A percentile compares a stretch with the other conserved stretches of the same genome.
Evolutionary conservation across 495 filamentous ascomycete species (phyloP).

Genomic region (Penicillium ucsense): DNA sequence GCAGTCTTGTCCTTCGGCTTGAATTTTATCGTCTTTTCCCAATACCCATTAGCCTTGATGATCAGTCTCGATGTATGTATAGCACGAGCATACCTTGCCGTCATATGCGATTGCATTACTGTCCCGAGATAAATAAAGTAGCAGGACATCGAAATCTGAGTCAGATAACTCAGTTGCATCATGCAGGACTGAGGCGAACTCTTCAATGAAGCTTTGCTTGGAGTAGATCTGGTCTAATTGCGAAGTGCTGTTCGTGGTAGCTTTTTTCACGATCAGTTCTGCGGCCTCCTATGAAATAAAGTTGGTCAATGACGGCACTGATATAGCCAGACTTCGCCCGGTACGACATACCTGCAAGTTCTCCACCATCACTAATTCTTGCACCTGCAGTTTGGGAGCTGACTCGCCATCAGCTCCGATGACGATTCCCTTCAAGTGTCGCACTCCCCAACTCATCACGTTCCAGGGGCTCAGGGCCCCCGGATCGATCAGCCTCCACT

Average conservation of each 20-base stretch:
- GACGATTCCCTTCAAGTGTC: conserved; percentile 54
- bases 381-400: conserved; percentile 21
- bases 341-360: conserved; percentile 39
- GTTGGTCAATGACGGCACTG: background rate
- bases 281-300: conserved; percentile 30
- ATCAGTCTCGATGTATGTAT: conserved; percentile 4
- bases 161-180: conserved; percentile 47
- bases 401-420: conserved; percentile 30
- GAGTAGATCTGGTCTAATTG: conserved; percentile 59
- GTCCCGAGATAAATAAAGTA: conserved; percentile 67
- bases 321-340: background rate
- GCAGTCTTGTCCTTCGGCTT: conserved; percentile 36
- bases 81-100: conserved; percentile 38
- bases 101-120: conserved; percentile 54
- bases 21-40: conserved; percentile 63
- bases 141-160: conserved; percentile 55
- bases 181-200: conserved; percentile 45
- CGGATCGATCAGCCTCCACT: conserved; percentile 48
- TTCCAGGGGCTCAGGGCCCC: conserved; percentile 43
- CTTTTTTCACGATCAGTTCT: conserved; percentile 35
- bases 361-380: conserved; percentile 41
- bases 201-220: conserved; percentile 49
- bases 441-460: conserved; percentile 66
- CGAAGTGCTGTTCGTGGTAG: conserved; percentile 25
- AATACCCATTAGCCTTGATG: conserved; percentile 13